Evolutionary conservation across 169 alveolate species (phyloP).

Genomic region (Plasmodium inui): DNA sequence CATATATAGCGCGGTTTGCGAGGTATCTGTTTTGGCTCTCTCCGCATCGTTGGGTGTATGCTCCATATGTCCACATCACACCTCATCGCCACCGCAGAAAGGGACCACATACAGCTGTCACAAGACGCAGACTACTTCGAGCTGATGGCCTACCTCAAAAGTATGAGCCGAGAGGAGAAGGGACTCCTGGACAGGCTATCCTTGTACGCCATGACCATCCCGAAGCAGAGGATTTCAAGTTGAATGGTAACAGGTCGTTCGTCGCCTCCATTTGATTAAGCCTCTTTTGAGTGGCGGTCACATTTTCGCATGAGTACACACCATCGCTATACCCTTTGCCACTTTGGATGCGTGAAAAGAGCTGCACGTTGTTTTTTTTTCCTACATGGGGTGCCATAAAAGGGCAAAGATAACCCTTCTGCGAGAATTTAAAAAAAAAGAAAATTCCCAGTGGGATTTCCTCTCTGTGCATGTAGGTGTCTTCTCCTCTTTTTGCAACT

Average conservation of each 20-base stretch:
- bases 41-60: not conserved
- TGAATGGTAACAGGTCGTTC: not conserved
- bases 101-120: conserved; percentile 44
- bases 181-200: conserved; percentile 24
- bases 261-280: not conserved
- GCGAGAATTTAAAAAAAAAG: not conserved
- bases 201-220: conserved; percentile 21
- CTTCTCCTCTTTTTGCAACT: not conserved
- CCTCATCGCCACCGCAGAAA: not conserved
- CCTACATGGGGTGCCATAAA: not conserved
- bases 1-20: too few species aligned
- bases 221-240: not conserved
- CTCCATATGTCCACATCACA: not conserved
- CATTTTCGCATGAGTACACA: not conserved
- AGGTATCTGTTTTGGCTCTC: not conserved
- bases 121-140: conserved; percentile 66
- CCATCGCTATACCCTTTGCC: not conserved
- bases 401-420: not conserved
- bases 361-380: not conserved
- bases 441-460: not conserved
- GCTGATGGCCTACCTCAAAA: conserved; percentile 43
- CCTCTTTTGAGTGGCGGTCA: not conserved
- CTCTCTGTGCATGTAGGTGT: not conserved
- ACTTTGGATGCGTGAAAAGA: not conserved
- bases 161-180: conserved; percentile 23